These are phyloP conservation scores for Fraxinus excelsior DNA, from an alignment of 257 asterid genomes.

Conservation along the genomic window DNA sequence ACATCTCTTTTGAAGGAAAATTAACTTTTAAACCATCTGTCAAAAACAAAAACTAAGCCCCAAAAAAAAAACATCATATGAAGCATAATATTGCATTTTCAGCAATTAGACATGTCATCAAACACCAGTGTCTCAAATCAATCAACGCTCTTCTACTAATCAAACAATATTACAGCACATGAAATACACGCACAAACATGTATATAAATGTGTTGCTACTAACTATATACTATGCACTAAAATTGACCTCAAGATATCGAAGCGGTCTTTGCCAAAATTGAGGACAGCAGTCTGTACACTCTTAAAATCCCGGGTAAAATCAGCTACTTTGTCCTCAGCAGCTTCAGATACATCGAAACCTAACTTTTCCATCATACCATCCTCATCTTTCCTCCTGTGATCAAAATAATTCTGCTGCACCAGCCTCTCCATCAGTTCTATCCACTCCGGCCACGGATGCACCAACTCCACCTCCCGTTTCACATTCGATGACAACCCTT, in stretches of 20 bases:
- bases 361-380: constrained; percentile 69
- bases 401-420: constrained; percentile 95
- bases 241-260: constrained; percentile 77
- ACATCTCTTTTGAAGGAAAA: background rate
- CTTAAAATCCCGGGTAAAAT: constrained; percentile 74
- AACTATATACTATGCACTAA: background rate
- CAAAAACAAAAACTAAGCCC: background rate
- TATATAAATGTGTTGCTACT: background rate
- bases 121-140: constrained; percentile 23
- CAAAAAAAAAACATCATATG: background rate
- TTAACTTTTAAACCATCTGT: background rate
- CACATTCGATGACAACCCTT: constrained; percentile 33
- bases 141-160: constrained; percentile 1
- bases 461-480: constrained; percentile 72
- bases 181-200: constrained; percentile 16
- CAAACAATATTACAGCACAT: constrained; percentile 10
- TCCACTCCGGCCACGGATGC: constrained; percentile 98
- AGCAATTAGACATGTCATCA: constrained; percentile 28
- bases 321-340: constrained; percentile 47
- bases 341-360: constrained; percentile 58
- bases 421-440: constrained; percentile 88
- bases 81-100: background rate
- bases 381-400: constrained; percentile 88
- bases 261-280: constrained; percentile 85
- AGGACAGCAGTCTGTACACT: constrained; percentile 74